Evolutionary conservation across 202 grass and related monocot species (phyloP).

Genomic region (Panicum hallii): DNA sequence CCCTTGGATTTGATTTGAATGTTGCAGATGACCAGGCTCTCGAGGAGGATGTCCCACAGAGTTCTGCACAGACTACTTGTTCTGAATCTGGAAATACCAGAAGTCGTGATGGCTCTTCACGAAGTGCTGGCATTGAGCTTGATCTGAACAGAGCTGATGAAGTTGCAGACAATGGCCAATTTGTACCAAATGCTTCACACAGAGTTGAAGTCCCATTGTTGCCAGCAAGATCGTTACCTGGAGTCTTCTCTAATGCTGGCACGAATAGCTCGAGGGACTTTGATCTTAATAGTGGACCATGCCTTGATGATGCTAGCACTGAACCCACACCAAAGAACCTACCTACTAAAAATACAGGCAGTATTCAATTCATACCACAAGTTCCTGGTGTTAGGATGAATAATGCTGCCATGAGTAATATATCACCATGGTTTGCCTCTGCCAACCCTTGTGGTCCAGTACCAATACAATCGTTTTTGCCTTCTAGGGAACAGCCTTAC

Average conservation of each 20-base stretch:
- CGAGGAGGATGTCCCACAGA: conserved; percentile 70
- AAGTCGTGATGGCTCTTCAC: conserved; percentile 50
- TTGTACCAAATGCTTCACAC: conserved; percentile 48
- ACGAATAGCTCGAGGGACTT: conserved; percentile 67
- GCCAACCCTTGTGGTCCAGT: conserved; percentile 61
- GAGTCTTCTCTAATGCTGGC: conserved; percentile 51
- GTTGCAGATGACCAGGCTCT: conserved; percentile 78
- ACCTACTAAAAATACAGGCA: conserved; percentile 54
- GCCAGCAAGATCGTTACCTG: conserved; percentile 53
- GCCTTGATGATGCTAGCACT: conserved; percentile 69
- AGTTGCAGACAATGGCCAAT: conserved; percentile 62
- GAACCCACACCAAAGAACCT: conserved; percentile 70
- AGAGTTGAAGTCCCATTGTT: conserved; percentile 70
- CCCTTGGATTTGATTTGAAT: conserved; percentile 90
- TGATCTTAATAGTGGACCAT: conserved; percentile 91
- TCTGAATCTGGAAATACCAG: conserved; percentile 63
- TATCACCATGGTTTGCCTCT: conserved; percentile 68
- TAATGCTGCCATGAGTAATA: conserved; percentile 63
- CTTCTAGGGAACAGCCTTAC: conserved; percentile 75
- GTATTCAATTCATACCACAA: conserved; percentile 64
- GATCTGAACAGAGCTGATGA: conserved; percentile 84
- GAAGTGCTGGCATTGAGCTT: conserved; percentile 66
- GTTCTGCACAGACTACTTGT: conserved; percentile 66
- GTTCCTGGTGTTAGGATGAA: conserved; percentile 66
- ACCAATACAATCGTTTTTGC: conserved; percentile 70